Evolutionary conservation across 148 eudicot species (phyloP).

Genomic region (Oxyria digyna): DNA sequence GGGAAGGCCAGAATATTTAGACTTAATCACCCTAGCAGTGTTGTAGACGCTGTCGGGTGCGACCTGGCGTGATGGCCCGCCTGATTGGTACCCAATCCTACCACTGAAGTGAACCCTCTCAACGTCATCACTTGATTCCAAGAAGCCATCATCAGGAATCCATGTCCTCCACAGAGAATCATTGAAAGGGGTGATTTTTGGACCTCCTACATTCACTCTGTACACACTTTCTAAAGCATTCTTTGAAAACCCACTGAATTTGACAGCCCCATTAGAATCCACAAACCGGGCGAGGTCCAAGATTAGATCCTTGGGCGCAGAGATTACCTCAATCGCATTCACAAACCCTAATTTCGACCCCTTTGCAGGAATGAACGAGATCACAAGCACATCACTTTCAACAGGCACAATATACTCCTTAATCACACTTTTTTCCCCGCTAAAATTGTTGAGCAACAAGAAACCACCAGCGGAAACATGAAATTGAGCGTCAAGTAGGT

Average conservation of each 20-base stretch:
- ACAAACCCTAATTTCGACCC: conserved; percentile 48
- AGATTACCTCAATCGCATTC: conserved; percentile 77
- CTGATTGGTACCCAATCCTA: conserved; percentile 45
- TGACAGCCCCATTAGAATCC: conserved; percentile 24
- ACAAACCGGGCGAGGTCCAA: conserved; percentile 39
- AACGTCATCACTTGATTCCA: conserved; percentile 27
- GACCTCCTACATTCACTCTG: conserved; percentile 77
- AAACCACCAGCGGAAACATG: conserved; percentile 59
- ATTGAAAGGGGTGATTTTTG: conserved; percentile 88
- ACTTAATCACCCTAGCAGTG: conserved; percentile 50
- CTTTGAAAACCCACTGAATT: conserved; percentile 40
- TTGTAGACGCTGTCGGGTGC: conserved; percentile 87
- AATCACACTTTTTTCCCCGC: conserved; percentile 19
- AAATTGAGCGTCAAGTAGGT: conserved; percentile 31
- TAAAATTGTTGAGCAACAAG: conserved; percentile 43
- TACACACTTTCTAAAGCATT: conserved; percentile 51
- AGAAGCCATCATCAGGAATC: conserved; percentile 61
- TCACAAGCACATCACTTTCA: conserved; percentile 38
- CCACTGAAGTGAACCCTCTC: conserved; percentile 48
- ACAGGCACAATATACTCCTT: conserved; percentile 62
- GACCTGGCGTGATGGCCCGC: conserved; percentile 79
- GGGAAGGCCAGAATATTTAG: conserved; percentile 20
- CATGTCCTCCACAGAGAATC: conserved; percentile 94
- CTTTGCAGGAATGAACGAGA: conserved; percentile 39
- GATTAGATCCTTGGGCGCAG: conserved; percentile 77